Percentiles rank a stretch among this genome's conserved stretches.
Evolutionary conservation across 2,329 filamentous ascomycete genomes (phyloP).

Genomic region (Stachybotrys echinatus): DNA sequence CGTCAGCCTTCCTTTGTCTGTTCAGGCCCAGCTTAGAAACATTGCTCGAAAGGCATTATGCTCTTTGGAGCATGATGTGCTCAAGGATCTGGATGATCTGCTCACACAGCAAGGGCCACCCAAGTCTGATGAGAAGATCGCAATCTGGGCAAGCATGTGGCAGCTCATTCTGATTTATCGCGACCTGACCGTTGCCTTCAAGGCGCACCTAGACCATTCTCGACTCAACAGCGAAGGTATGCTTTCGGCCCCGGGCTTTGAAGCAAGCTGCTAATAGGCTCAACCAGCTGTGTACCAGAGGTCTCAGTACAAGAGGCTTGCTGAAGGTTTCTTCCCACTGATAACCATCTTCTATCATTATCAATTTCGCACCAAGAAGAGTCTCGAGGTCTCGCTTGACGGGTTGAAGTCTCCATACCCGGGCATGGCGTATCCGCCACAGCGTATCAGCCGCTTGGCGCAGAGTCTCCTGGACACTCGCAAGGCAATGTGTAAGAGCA

Average conservation of each 20-base stretch:
- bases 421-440: slow-evolving; percentile 16
- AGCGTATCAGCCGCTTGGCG: slow-evolving; percentile 18
- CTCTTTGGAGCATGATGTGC: slow-evolving; percentile 31
- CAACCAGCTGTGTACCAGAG: slow-evolving; percentile 4
- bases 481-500: slow-evolving; percentile 28
- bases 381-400: slow-evolving; percentile 30
- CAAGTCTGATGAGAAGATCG: slow-evolving; percentile 31
- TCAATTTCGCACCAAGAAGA: slow-evolving; percentile 35
- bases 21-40: slow-evolving; percentile 32
- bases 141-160: slow-evolving; percentile 45
- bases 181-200: slow-evolving; percentile 29
- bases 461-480: slow-evolving; percentile 27
- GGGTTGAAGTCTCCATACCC: slow-evolving; percentile 27
- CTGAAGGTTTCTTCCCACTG: slow-evolving; percentile 29
- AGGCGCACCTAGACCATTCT: slow-evolving; percentile 19
- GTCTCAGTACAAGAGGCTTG: slow-evolving; percentile 19
- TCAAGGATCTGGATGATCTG: slow-evolving; percentile 33
- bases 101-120: slow-evolving; percentile 32
- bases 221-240: slow-evolving; percentile 10
- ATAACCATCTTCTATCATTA: slow-evolving; percentile 34
- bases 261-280: not conserved
- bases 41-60: slow-evolving; percentile 32
- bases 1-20: slow-evolving; percentile 29
- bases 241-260: not conserved
- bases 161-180: slow-evolving; percentile 44